Evolutionary conservation across 2,329 filamentous ascomycete genomes (phyloP), one percentile per base, ranked within the genome.

Genomic region (Aspergillus sp.): DNA sequence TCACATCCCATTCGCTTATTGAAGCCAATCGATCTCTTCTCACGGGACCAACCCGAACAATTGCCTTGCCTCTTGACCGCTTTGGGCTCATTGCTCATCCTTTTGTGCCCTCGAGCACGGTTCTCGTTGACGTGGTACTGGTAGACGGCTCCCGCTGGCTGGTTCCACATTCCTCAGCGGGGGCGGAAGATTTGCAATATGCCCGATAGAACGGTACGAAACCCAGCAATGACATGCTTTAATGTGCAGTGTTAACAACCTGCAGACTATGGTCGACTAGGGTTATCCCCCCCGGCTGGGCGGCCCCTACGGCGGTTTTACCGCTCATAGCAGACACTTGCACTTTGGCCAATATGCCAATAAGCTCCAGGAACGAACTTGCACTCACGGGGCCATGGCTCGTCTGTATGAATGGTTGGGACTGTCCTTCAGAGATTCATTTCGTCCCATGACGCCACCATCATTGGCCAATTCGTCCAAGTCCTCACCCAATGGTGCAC

Each of bases 401-500:
- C 6, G 3, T 33, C 35, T n/a, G 5, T 5, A 23, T n/a, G 27
- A 12, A 23, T 35, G 9, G 23, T 23, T 21, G 50, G n/a, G 23
- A 7, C 5, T 9, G 2, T 21, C 12, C 31, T 14, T 35, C 17
- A 21, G 12, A 14, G 15, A 15, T n/a, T 40, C 14, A 11, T 15
- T 15, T 31, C 25, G 41, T 47, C 45, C 58, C 46, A 53, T 66
- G 61, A 64, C 61, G 60, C 61, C 56, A 66, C 47, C 39, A 62
- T 50, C 49, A 25, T 47, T 33, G 33, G 37, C 15, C 19, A 8
- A 11, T 35, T 19, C 25, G 27, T 52, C 14, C 5, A 23, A 7
- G n/a, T 33, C 46, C 43, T 44, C 52, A 40, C 45, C 23, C 37
- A 14, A 46, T 8, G 55, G 19, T 62, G 19, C 27, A 40, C 40